Base-by-base conservation (phyloP, 345 rosid species). In the Dipteronia sinensis region DNA sequence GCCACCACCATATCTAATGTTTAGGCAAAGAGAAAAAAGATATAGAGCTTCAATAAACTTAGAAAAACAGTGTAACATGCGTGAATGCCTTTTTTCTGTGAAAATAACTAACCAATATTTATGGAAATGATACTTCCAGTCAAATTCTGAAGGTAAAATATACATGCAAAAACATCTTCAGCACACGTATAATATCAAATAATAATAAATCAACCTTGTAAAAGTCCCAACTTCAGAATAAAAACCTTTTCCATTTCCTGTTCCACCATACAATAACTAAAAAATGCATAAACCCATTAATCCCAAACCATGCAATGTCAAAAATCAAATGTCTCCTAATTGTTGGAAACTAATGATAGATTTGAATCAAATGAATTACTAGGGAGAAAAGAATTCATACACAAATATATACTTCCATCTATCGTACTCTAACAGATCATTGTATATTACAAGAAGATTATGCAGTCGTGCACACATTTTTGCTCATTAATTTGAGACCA, bases 391-490 rank as follows among this genome's bases (percentile, higher is more conserved):
- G 20, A 65, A 65, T 34, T 6, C 4, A 68, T n/a, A 12, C 20
- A 12, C 56, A 63, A 56, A 44, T 40, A 46, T 46, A 74, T 74
- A 62, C 11, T 11, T 74, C 27, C 31, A n/a, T 13, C 44, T 74
- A 16, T 25, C 38, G 8, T n/a, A 40, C 62, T 38, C 66, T 59
- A 7, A 40, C 4, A 27, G 76, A 72, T 7, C 9, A 15, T 38
- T 42, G 1, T 15, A 22, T 23, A 38, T 22, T 20, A 22, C 55
- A 15, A 38, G 46, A 42, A 42, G 7, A 22, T 44, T 42, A 16
- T 15, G 46, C 22, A 6, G 23, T 16, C 10, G 1, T 3, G 42
- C 38, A 17, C 34, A 65, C 22, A 17, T 17, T 17, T 19, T 65
- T 65, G 9, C 10, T 34, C 69, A 65, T 38, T 16, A 65, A 34